Conservation (phyloP, 2,329 filamentous ascomycete species). For the Ceratocystiopsis brevicomis region DNA sequence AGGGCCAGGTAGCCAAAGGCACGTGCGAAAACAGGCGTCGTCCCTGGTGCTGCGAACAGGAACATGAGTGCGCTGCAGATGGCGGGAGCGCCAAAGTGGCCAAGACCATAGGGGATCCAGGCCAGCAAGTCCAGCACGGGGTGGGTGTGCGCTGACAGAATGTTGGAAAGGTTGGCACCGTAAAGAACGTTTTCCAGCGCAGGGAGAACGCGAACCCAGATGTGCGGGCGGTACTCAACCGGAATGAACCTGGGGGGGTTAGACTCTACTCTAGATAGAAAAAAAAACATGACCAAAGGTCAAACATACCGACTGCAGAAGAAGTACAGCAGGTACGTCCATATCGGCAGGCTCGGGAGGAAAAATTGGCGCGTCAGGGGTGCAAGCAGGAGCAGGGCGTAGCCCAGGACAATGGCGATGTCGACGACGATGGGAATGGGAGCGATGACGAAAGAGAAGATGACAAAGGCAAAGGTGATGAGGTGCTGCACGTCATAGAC, state of each 20-base stretch:
- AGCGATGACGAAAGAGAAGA: conserved; percentile 72
- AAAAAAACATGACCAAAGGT: no score
- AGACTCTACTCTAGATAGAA: no score
- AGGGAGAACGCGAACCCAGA: conserved; percentile 88
- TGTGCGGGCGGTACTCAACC: conserved; percentile 70
- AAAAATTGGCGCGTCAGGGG: conserved; percentile 84
- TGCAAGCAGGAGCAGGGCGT: conserved; percentile 54
- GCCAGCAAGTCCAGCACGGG: conserved; percentile 70
- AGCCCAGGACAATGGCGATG: conserved; percentile 46
- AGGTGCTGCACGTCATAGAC: conserved; percentile 74
- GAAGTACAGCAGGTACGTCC: conserved; percentile 78
- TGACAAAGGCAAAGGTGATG: conserved; percentile 49
- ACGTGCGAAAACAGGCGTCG: conserved; percentile 65
- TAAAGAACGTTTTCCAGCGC: conserved; percentile 93
- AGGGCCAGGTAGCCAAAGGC: conserved; percentile 89
- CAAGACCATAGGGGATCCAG: conserved; percentile 83
- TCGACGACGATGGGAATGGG: conserved; percentile 66
- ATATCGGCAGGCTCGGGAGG: conserved; percentile 67
- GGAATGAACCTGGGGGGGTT: conserved; percentile 55
- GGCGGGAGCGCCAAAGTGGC: conserved; percentile 74
- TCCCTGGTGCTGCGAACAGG: conserved; percentile 72
- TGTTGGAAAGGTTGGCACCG: conserved; percentile 87
- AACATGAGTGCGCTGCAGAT: conserved; percentile 67
- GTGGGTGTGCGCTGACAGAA: conserved; percentile 77
- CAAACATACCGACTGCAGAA: conserved; percentile 72